A percentile compares a stretch with the other conserved stretches of the same genome.
Evolutionary conservation across 2,329 filamentous ascomycete genomes (phyloP).

Genomic region (Boeremia lycopersici): DNA sequence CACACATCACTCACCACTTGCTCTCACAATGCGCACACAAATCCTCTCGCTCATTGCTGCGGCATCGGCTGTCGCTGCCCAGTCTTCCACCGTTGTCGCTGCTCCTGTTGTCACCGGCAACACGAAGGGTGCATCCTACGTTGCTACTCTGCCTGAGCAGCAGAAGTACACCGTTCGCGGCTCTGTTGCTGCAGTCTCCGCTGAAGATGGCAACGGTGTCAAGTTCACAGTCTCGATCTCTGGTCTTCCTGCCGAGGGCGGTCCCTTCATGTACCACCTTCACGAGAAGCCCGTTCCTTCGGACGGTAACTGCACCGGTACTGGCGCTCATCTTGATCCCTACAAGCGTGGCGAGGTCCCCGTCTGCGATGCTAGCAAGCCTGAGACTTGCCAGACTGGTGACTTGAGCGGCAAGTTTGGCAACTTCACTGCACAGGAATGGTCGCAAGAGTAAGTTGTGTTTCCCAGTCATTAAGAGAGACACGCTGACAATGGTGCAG

Average conservation of each 20-base stretch:
- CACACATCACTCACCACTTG: slow-evolving; percentile 15
- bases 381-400: slow-evolving; percentile 52
- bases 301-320: slow-evolving; percentile 52
- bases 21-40: slow-evolving; percentile 40
- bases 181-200: slow-evolving; percentile 41
- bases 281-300: slow-evolving; percentile 51
- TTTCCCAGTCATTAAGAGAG: slow-evolving; percentile 21
- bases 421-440: slow-evolving; percentile 41
- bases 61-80: slow-evolving; percentile 37
- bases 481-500: slow-evolving; percentile 30
- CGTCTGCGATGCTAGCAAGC: slow-evolving; percentile 45
- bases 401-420: slow-evolving; percentile 55
- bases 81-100: slow-evolving; percentile 30
- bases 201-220: slow-evolving; percentile 47
- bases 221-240: slow-evolving; percentile 49
- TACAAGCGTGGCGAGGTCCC: slow-evolving; percentile 49
- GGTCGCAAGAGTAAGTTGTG: slow-evolving; percentile 53
- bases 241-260: slow-evolving; percentile 50
- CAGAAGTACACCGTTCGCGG: slow-evolving; percentile 43
- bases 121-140: slow-evolving; percentile 48
- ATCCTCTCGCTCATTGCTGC: slow-evolving; percentile 38
- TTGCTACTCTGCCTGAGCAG: slow-evolving; percentile 46
- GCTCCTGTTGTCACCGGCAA: slow-evolving; percentile 48
- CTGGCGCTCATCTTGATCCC: slow-evolving; percentile 52
- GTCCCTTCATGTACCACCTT: slow-evolving; percentile 56